Conservation (phyloP, 2,329 filamentous ascomycete species). For the Botrytis fragariae region DNA sequence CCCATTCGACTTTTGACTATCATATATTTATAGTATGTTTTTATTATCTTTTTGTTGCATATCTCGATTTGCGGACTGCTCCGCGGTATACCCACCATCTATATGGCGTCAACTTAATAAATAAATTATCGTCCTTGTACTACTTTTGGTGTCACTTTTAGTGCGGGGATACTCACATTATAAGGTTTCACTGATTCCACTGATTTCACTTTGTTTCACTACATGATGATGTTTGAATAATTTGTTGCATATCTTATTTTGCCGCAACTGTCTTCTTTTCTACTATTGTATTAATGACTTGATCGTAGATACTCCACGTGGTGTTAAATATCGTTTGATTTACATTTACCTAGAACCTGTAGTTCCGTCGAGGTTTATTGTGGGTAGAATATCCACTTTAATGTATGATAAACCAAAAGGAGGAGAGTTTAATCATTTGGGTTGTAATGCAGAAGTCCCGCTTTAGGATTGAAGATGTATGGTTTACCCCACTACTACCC, state of each 20-base stretch:
- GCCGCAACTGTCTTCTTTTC: background rate
- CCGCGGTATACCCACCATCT: background rate
- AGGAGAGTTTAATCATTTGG: background rate
- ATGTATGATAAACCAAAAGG: background rate
- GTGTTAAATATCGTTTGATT: background rate
- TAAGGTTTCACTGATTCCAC: background rate
- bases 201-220: background rate
- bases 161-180: background rate
- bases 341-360: background rate
- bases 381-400: background rate
- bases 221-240: background rate
- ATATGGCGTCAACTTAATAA: background rate
- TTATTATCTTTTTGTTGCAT: background rate
- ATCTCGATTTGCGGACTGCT: background rate
- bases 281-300: background rate
- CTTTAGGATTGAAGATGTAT: conserved; percentile 1
- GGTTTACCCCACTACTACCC: conserved; percentile 10
- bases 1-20: too few relatives aligned
- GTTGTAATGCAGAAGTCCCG: conserved; percentile 2
- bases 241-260: conserved; percentile 15
- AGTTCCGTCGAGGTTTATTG: background rate
- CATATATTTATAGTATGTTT: background rate
- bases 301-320: background rate
- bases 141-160: background rate
- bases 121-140: background rate